Evolutionary conservation across 305 asterid genomes (phyloP).

Genomic region (Caryopteris hybrid): DNA sequence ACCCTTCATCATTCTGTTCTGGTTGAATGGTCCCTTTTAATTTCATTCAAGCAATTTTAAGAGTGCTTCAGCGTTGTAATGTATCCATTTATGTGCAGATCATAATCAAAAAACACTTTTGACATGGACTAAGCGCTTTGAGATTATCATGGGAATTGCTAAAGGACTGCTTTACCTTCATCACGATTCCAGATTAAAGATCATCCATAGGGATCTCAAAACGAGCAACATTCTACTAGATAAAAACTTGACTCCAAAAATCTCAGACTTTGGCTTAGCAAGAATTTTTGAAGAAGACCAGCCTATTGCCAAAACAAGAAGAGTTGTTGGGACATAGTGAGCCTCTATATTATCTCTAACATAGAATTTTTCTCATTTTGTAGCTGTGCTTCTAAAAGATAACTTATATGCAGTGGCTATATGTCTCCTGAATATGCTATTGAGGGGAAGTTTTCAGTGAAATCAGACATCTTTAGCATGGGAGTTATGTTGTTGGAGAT

Average conservation of each 20-base stretch:
- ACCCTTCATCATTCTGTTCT: neutral
- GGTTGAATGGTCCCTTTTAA: too few species aligned
- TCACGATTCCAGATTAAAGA: constrained; percentile 13
- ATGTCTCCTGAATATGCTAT: too few species aligned
- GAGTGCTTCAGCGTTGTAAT: too few species aligned
- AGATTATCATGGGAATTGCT: constrained; percentile 9
- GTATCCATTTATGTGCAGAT: neutral
- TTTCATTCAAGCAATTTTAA: neutral
- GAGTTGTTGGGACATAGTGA: constrained; percentile 40
- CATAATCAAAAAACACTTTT: neutral
- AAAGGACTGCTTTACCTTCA: constrained; percentile 15
- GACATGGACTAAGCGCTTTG: too few species aligned
- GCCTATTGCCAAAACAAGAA: constrained; percentile 11
- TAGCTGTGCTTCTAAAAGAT: neutral
- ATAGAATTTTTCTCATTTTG: too few species aligned
- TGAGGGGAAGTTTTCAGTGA: too few species aligned
- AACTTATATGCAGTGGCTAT: constrained; percentile 3
- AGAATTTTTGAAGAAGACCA: constrained; percentile 23
- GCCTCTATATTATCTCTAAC: neutral
- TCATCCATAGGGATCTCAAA: constrained; percentile 27
- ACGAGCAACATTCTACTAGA: constrained; percentile 30
- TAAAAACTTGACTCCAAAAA: constrained; percentile 27
- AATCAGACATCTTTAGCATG: constrained; percentile 26
- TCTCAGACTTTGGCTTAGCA: constrained; percentile 38
- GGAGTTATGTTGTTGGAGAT: constrained; percentile 38